A percentile compares a stretch with the other conserved stretches of the same genome.
Evolutionary conservation across 2,329 filamentous ascomycete genomes (phyloP).

Genomic region (Aspergillus spinulosporus): DNA sequence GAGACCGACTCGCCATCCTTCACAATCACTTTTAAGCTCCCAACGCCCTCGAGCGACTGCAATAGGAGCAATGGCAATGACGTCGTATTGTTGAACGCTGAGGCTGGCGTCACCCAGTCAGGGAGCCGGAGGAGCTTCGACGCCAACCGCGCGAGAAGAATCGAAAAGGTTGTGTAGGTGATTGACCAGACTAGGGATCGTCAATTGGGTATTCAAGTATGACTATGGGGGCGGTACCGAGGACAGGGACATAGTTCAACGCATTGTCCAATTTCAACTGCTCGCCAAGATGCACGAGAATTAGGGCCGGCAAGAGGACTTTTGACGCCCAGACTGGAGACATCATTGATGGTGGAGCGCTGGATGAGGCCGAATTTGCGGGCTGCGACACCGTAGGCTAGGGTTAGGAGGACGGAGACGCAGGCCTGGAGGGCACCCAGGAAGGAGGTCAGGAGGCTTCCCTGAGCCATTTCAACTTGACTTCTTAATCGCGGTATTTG

Average conservation of each 20-base stretch:
- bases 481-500: background rate
- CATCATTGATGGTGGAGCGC: conserved; percentile 51
- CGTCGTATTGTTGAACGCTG: conserved; percentile 61
- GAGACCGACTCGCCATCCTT: conserved; percentile 44
- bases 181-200: conserved; percentile 50
- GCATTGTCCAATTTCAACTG: conserved; percentile 52
- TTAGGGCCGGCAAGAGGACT: conserved; percentile 55
- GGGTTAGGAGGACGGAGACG: conserved; percentile 56
- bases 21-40: conserved; percentile 55
- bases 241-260: conserved; percentile 50
- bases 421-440: conserved; percentile 57
- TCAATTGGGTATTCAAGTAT: background rate
- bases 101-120: conserved; percentile 55
- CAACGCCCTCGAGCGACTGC: conserved; percentile 56
- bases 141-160: conserved; percentile 48
- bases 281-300: conserved; percentile 55
- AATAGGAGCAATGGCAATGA: conserved; percentile 55
- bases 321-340: conserved; percentile 54
- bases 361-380: conserved; percentile 54
- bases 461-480: background rate
- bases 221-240: conserved; percentile 36
- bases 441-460: conserved; percentile 34
- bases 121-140: conserved; percentile 52
- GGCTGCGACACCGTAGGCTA: conserved; percentile 53
- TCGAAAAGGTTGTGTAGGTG: conserved; percentile 51